Evolutionary conservation across 257 asterid genomes (phyloP), one percentile per base, ranked within the genome.

Genomic region (Lycium barbarum): DNA sequence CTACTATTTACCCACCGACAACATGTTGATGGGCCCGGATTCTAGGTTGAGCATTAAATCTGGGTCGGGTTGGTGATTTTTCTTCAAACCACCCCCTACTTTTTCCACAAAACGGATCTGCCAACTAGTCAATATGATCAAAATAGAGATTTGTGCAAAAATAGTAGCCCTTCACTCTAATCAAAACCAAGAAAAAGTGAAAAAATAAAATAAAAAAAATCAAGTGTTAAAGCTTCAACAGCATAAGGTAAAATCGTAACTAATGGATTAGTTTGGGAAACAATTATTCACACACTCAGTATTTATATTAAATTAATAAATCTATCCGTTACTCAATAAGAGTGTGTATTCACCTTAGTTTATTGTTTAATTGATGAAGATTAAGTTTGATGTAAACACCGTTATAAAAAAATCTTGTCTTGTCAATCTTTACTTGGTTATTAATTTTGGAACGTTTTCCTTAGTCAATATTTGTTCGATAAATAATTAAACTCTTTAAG

Each of bases 1-100:
- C 59, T 10, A 47, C 80, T 45, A 73, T 49, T 74, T 12, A 74
- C 63, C 63, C 22, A 51, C 82, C 82, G 82, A 76, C 82, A 76
- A 26, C 81, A 47, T 18, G 0, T 73, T 51, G 0, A 51, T 76
- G 81, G 81, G 81, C 63, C 81, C 62, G 13, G 43, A 14, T 74
- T 73, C 2, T 45, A 73, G 40, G 40, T n/a, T 73, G 35, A 38
- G 3, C 63, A 45, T 51, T 76, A 76, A 76, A 76, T 76, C 22
- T 13, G 82, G 82, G 82, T 51, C 82, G 82, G 63, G 62, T 74
- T 10, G 11, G 20, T 18, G 1, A n/a, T 10, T 20, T 73, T 45
- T 9, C 5, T 40, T 18, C 17, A 17, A 65, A 66, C 73, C n/a
- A 35, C 33, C 22, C 26, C 58, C 53, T 15, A 22, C 45, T 74